A percentile compares a stretch with the other conserved stretches of the same genome.
phyloP scores from a whole-genome alignment of 2,329 filamentous ascomycete species.

The Trichoderma polysporum region DNA sequence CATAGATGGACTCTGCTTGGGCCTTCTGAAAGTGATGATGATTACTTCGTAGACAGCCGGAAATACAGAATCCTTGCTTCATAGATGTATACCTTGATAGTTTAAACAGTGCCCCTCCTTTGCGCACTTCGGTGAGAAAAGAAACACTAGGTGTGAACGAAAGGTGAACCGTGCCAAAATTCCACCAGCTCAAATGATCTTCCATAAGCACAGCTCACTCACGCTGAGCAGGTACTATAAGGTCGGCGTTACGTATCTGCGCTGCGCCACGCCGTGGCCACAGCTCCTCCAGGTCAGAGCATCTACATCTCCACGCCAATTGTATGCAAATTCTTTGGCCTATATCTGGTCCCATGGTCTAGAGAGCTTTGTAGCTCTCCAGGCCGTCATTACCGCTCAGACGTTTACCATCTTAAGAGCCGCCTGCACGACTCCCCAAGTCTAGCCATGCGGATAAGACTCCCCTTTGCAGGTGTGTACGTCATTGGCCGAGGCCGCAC shows the following conservation, averaged over 20 bases:
- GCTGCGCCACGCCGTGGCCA: constrained; percentile 15
- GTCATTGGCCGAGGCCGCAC: constrained; percentile 13
- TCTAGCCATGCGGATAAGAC: constrained; percentile 72
- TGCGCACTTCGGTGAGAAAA: not conserved
- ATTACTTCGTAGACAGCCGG: no score
- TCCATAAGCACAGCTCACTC: not conserved
- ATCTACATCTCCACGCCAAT: constrained; percentile 6
- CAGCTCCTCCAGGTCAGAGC: constrained; percentile 13
- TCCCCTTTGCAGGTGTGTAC: constrained; percentile 78
- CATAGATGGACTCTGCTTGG: no score
- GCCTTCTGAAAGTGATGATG: no score
- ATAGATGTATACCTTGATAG: not conserved
- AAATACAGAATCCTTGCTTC: not conserved
- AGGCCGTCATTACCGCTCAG: not conserved
- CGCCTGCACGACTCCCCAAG: not conserved
- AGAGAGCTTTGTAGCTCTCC: constrained; percentile 13
- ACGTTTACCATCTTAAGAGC: not conserved
- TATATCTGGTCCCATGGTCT: not conserved
- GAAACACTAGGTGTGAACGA: not conserved
- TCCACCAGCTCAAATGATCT: not conserved
- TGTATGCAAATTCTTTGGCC: not conserved
- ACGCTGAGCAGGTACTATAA: not conserved
- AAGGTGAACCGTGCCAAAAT: constrained; percentile 1
- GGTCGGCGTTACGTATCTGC: constrained; percentile 2
- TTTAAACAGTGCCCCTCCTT: not conserved